Base-by-base conservation (phyloP, 306 rosid species). In the Cucumis hystrix region DNA sequence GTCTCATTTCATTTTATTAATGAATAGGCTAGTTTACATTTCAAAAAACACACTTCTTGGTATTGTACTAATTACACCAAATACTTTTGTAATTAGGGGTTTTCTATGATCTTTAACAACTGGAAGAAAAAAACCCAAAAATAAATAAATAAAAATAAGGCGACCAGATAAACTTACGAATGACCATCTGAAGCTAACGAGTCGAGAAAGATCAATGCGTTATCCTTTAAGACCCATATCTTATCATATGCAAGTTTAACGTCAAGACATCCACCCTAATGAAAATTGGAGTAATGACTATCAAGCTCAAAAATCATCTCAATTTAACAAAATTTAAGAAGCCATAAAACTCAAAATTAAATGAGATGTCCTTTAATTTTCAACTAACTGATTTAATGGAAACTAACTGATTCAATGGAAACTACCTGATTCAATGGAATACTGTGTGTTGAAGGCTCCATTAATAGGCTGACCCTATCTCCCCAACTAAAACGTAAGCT, bases 151-250 rank as follows among this genome's bases (percentile, higher is more conserved):
- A 43, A 2, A 7, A 3, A 14, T 68, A 23, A 41, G 74, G 55
- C 6, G 5, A 5, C 57, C 17, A 75, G 65, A 82, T 65, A 57
- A 78, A 81, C 85, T 83, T 90, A 92, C 98, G n/a, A 79, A 12
- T 82, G 80, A 68, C 33, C 83, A 81, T 87, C 69, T 37, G 84
- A 69, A 71, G 84, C 43, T 75, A 83, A 78, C 80, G 79, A 79
- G 72, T 78, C 80, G 77, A 80, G 93, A 73, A 86, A 83, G 67
- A 89, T 82, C 84, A 95, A 79, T 75, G 86, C 93, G 65, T 90
- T 85, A 80, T 86, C 92, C 84, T 87, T 95, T 85, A 95, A 82
- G 80, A 95, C 84, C 96, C 97, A 95, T 80, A 95, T 87, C 91
- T 88, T 92, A 78, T 92, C 88, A 3, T 82, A 83, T 45, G 87